Conservation (phyloP, 2,329 filamentous ascomycete species). For the Catunica adiposa region DNA sequence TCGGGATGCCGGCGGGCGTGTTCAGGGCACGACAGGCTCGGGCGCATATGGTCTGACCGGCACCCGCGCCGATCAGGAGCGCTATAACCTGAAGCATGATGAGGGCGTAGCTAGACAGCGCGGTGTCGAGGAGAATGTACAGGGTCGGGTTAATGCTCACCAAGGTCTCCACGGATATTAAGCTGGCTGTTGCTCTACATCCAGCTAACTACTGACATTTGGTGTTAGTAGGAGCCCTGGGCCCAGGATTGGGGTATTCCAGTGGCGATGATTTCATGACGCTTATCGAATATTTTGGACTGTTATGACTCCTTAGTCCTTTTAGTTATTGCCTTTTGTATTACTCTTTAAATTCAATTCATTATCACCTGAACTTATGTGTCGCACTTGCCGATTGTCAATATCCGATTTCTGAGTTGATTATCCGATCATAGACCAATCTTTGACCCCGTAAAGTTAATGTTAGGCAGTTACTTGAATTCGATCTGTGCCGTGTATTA, state of each 20-base stretch:
- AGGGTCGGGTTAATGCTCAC: slow-evolving; percentile 47
- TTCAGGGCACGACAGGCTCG: slow-evolving; percentile 53
- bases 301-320: neutral
- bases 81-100: slow-evolving; percentile 56
- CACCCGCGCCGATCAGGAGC: slow-evolving; percentile 45
- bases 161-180: neutral
- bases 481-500: no score
- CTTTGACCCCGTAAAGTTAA: no score
- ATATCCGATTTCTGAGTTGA: no score
- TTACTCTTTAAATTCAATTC: neutral
- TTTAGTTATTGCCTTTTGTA: neutral
- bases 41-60: slow-evolving; percentile 59
- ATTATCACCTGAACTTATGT: no score
- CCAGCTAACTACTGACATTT: no score
- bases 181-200: neutral
- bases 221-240: no score
- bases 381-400: no score
- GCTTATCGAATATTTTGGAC: neutral
- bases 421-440: no score
- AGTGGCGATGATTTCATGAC: neutral
- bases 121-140: slow-evolving; percentile 64
- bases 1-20: slow-evolving; percentile 48
- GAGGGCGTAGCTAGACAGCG: slow-evolving; percentile 71
- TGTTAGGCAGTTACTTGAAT: no score
- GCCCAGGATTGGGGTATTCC: no score